Conservation (phyloP, 768 basidiomycete genomes). For the Trametes punicea region DNA sequence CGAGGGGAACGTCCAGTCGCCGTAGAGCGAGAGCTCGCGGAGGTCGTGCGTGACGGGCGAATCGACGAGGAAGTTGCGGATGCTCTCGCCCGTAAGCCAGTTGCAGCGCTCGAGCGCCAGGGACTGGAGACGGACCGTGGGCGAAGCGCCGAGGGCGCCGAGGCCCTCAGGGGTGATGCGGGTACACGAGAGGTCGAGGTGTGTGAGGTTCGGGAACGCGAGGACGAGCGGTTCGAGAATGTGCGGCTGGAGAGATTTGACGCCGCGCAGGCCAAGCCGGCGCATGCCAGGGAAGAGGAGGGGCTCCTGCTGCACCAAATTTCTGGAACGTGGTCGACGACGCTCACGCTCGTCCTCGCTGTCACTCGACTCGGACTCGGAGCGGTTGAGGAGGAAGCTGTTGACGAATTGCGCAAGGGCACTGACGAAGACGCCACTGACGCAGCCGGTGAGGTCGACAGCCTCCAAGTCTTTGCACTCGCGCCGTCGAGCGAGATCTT, state of each 20-base stretch:
- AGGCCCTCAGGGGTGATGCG: conserved; percentile 76
- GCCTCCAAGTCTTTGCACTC: conserved; percentile 82
- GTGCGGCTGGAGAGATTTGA: conserved; percentile 70
- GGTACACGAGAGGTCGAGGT: conserved; percentile 91
- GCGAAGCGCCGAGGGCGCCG: conserved; percentile 55
- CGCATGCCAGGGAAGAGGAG: conserved; percentile 65
- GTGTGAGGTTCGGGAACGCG: conserved; percentile 82
- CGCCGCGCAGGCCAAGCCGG: conserved; percentile 78
- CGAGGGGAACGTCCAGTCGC: conserved; percentile 79
- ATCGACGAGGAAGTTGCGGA: conserved; percentile 67
- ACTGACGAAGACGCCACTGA: conserved; percentile 85
- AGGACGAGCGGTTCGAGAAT: conserved; percentile 71
- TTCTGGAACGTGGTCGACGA: conserved; percentile 33
- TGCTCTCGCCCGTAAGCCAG: conserved; percentile 74
- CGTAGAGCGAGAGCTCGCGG: conserved; percentile 83
- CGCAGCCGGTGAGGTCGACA: conserved; percentile 91
- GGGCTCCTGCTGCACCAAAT: conserved; percentile 44
- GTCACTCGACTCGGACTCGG: conserved; percentile 41
- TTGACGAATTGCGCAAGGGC: conserved; percentile 82
- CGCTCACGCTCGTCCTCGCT: conserved; percentile 38
- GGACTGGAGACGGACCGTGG: conserved; percentile 66
- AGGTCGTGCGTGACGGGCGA: conserved; percentile 62
- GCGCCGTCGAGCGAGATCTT: conserved; percentile 69
- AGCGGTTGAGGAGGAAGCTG: conserved; percentile 49
- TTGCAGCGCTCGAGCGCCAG: conserved; percentile 86